These are phyloP conservation scores for Trichophyton schoenleinii DNA, from an alignment of 2,329 filamentous ascomycete genomes.

Conservation along the genomic window DNA sequence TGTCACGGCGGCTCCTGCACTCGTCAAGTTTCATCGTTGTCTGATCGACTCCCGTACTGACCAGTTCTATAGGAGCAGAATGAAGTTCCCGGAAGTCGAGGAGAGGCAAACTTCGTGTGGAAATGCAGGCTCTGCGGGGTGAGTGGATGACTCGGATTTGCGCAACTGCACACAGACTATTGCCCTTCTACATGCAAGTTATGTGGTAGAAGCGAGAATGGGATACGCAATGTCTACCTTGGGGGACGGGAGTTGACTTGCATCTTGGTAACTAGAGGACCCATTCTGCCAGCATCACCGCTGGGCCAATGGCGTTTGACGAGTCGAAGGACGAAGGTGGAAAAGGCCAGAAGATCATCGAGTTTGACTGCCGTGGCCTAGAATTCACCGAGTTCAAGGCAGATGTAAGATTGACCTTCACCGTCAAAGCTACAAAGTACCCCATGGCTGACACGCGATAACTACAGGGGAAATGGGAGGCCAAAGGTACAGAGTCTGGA, in stretches of 20 bases:
- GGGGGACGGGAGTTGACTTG: background rate
- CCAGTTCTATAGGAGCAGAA: constrained; percentile 56
- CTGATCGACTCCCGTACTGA: background rate
- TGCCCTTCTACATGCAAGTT: background rate
- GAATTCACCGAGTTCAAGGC: constrained; percentile 86
- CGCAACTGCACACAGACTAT: background rate
- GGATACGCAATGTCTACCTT: background rate
- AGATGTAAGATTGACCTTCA: constrained; percentile 48
- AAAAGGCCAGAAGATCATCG: constrained; percentile 66
- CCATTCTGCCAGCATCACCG: constrained; percentile 65
- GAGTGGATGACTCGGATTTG: constrained; percentile 14
- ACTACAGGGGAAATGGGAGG: constrained; percentile 72
- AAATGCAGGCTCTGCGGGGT: constrained; percentile 98
- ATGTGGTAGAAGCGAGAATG: background rate
- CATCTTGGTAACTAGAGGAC: constrained; percentile 22
- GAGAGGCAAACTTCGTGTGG: constrained; percentile 99
- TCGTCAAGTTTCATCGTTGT: background rate
- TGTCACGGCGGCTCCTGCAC: background rate
- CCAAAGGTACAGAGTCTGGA: constrained; percentile 63
- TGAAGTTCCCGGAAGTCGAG: constrained; percentile 82
- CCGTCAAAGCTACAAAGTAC: background rate
- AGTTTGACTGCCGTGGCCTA: constrained; percentile 85
- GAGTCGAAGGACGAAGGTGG: constrained; percentile 24
- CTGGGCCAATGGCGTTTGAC: constrained; percentile 56
- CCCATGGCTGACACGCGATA: background rate